Base-by-base conservation (phyloP, 1,284 basidiomycete species). In the Phlebopus sp. region DNA sequence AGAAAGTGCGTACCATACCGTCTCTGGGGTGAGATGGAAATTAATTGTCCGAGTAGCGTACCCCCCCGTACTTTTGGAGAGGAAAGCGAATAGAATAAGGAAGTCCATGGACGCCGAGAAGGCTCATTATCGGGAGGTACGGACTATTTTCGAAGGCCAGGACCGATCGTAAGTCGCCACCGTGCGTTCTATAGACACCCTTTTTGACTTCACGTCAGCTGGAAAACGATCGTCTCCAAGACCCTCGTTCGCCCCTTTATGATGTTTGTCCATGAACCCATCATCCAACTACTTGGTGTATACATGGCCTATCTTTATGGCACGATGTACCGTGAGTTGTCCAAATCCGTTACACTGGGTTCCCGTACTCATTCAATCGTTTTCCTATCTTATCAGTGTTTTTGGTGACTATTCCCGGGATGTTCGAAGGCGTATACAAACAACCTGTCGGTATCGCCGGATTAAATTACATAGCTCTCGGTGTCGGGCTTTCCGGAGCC, bases 351-450 rank as follows among this genome's bases (percentile, higher is more conserved):
- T 35, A 17, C 14, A 35, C 2, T 37, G 31, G 19, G 17, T 9
- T 25, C 19, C 23, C 17, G 32, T 15, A 15, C 42, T 53, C 7
- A 62, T 36, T 69, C n/a, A n/a, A n/a, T n/a, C n/a, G n/a, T n/a
- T n/a, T n/a, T n/a, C n/a, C n/a, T 5, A 35, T 8, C 7, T 37
- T 9, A 23, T 0, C 69, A 75, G 74, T 84, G 7, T 71, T 86
- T 55, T 66, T 90, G 37, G 86, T 85, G 0, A 83, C 78, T 0
- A 82, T 90, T 17, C 78, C 82, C 0, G 54, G 63, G 0, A 86
- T 87, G 19, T 91, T 82, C 55, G 64, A 71, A 42, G 67, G 67
- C 2, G 60, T 71, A 0, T 86, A 87, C 53, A 56, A 65, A 21
- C 59, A 84, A 63, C 51, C 59, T 2, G 60, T 74, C 35, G 76